Evolutionary conservation across 768 basidiomycete species (phyloP).

Genomic region (Trametes cinnabarina): DNA sequence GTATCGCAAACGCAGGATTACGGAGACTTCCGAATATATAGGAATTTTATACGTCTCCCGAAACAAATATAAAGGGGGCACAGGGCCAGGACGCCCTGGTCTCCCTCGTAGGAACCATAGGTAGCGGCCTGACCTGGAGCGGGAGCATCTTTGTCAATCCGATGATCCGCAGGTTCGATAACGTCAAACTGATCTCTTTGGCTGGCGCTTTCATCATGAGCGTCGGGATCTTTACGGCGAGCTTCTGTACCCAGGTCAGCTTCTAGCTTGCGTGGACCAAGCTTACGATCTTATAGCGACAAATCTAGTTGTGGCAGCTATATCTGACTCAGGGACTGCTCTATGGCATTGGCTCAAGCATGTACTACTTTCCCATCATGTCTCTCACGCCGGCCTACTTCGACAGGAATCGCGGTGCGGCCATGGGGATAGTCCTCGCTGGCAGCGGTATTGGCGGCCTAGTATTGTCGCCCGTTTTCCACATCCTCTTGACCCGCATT

Average conservation of each 20-base stretch:
- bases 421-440: constrained; percentile 43
- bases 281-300: background rate
- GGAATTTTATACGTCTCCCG: constrained; percentile 44
- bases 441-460: constrained; percentile 45
- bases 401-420: constrained; percentile 44
- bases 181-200: constrained; percentile 37
- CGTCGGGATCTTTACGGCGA: constrained; percentile 40
- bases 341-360: constrained; percentile 42
- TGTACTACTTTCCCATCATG: constrained; percentile 46
- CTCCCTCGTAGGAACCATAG: constrained; percentile 43
- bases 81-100: constrained; percentile 40
- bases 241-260: constrained; percentile 37
- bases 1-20: background rate
- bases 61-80: constrained; percentile 35
- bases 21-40: constrained; percentile 4
- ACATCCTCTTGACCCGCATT: constrained; percentile 34
- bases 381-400: constrained; percentile 43
- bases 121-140: constrained; percentile 45
- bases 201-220: constrained; percentile 41
- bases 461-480: constrained; percentile 41
- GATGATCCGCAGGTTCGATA: constrained; percentile 34
- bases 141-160: constrained; percentile 45
- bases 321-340: constrained; percentile 42
- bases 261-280: background rate
- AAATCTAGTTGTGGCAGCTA: constrained; percentile 42